Base-by-base conservation (phyloP, 1,284 basidiomycete species). In the Anthracocystis setariae region DNA sequence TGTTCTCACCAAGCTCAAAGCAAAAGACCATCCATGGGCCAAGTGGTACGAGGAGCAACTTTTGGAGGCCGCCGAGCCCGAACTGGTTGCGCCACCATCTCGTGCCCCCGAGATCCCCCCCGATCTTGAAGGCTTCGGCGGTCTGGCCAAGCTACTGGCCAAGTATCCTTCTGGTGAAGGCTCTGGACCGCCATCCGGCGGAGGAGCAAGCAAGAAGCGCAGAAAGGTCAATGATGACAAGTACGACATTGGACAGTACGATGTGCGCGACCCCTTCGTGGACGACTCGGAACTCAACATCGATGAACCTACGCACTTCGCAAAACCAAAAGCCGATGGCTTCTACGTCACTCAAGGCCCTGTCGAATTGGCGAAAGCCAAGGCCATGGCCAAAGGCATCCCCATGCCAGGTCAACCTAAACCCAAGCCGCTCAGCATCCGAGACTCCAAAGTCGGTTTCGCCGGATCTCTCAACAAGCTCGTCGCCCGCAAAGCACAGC, bases 251-350 rank as follows among this genome's bases (percentile, higher is more conserved):
- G 84, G 84, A 46, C 83, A 84, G 20, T 98, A 98, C 85, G 94
- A 98, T 84, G 86, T 90, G 18, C 86, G 87, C 1, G 95, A 98
- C 84, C 91, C 92, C 0, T 98, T 98, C 85, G 97, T 98, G 79
- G 95, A 98, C 86, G 95, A 98, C 84, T 93, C 93, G 0, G 94
- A 98, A 82, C 87, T 96, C 54, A 89, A 89, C 20, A 86, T 94
- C 40, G 94, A 97, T 84, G 90, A 94, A 79, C 90, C 93, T 1
- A 93, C 91, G 2, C 92, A 89, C 84, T 92, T 93, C 78, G 92
- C 91, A n/a, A 90, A 93, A 83, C 94, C 94, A 2, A 93, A 92
- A 83, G 91, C 94, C 76, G 90, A 92, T 76, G 94, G 94, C 0
- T 97, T 94, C 85, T 96, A 94, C 78, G 93, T 97, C 20, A 77